Conservation (phyloP, 2,329 filamentous ascomycete species). For the Penicillium sp. region DNA sequence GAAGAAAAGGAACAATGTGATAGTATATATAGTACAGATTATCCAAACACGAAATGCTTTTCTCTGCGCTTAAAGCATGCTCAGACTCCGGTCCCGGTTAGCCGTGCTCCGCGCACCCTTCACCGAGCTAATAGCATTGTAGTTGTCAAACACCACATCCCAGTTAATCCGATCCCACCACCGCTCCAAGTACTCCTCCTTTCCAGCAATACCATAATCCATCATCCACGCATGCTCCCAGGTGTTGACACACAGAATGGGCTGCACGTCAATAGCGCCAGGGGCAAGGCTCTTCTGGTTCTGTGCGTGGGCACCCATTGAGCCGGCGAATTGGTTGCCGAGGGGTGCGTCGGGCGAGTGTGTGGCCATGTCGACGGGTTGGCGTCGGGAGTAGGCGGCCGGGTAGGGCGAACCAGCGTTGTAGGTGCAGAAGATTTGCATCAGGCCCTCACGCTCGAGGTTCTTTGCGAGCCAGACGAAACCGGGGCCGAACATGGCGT, state of each 20-base stretch:
- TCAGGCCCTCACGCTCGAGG: constrained; percentile 53
- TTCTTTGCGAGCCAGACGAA: constrained; percentile 91
- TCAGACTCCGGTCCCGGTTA: constrained; percentile 34
- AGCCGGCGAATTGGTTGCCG: constrained; percentile 45
- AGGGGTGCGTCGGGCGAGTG: constrained; percentile 42
- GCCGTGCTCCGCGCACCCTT: constrained; percentile 31
- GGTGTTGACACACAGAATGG: constrained; percentile 88
- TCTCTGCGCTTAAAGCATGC: constrained; percentile 31
- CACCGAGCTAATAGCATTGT: constrained; percentile 41
- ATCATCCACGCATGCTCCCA: constrained; percentile 94
- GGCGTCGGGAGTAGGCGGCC: constrained; percentile 79
- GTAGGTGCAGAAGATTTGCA: constrained; percentile 83
- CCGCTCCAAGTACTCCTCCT: constrained; percentile 73
- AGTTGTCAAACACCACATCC: constrained; percentile 68
- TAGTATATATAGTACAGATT: constrained; percentile 37
- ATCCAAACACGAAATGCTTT: constrained; percentile 31
- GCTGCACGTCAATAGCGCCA: constrained; percentile 63
- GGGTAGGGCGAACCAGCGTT: constrained; percentile 88
- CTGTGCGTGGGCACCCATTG: constrained; percentile 42
- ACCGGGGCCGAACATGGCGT: constrained; percentile 93
- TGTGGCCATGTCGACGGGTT: constrained; percentile 57
- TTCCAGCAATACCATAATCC: constrained; percentile 79
- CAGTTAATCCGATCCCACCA: constrained; percentile 95
- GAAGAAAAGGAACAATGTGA: constrained; percentile 22
- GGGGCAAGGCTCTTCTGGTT: constrained; percentile 47